phyloP scores from a whole-genome alignment of 805 yeast genomes.

The Candida peoriensis region DNA sequence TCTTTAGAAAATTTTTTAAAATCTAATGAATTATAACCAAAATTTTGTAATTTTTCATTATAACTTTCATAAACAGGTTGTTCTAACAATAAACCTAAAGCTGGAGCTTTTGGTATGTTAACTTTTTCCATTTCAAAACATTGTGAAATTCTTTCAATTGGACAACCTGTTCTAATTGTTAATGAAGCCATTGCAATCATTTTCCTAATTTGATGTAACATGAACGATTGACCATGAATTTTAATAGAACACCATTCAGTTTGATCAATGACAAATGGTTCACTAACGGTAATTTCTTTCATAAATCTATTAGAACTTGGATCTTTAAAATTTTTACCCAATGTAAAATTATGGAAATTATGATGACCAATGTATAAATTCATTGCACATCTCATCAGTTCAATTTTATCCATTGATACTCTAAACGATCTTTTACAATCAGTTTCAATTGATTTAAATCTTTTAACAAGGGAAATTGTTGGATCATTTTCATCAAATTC shows the following conservation, averaged over 20 bases:
- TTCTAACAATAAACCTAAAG: constrained; percentile 84
- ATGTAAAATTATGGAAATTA: constrained; percentile 85
- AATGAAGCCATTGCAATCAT: constrained; percentile 95
- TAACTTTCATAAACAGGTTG: constrained; percentile 88
- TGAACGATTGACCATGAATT: constrained; percentile 96
- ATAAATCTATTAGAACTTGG: constrained; percentile 81
- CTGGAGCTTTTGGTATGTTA: constrained; percentile 96
- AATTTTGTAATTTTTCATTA: constrained; percentile 62
- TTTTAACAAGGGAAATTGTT: constrained; percentile 36
- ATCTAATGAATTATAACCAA: constrained; percentile 73
- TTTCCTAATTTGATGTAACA: constrained; percentile 96
- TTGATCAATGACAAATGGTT: constrained; percentile 86
- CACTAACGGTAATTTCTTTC: constrained; percentile 73
- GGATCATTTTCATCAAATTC: constrained; percentile 36
- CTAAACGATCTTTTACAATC: constrained; percentile 64
- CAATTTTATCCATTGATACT: constrained; percentile 56
- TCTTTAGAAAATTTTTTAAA: constrained; percentile 61
- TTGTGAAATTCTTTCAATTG: constrained; percentile 65
- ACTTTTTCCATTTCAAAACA: constrained; percentile 72
- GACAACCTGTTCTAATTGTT: constrained; percentile 81
- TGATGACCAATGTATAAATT: constrained; percentile 77
- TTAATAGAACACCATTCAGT: constrained; percentile 96
- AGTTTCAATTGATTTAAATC: constrained; percentile 60
- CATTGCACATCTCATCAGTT: constrained; percentile 62
- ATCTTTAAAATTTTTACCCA: constrained; percentile 78